Evolutionary conservation across 2,329 filamentous ascomycete species (phyloP).

Genomic region (Fusarium equiseti): DNA sequence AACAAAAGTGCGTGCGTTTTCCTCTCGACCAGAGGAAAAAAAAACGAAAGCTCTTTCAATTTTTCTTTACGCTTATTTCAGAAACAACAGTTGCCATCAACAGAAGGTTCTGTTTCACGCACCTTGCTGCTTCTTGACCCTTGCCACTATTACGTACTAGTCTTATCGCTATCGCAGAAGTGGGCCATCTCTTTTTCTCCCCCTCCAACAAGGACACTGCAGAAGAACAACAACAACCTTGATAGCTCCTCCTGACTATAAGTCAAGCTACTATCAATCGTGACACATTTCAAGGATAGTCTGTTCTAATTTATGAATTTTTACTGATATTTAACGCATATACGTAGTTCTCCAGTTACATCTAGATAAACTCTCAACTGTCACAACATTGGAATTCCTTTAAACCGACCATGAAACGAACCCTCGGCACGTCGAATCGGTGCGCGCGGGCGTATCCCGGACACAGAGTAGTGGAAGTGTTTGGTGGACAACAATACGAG

Average conservation of each 20-base stretch:
- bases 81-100: not conserved
- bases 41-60: accelerated
- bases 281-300: too few relatives aligned
- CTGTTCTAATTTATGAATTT: too few relatives aligned
- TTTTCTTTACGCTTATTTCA: accelerated
- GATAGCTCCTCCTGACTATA: accelerated
- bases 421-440: not conserved
- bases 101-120: not conserved
- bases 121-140: not conserved
- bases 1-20: too few relatives aligned
- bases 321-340: too few relatives aligned
- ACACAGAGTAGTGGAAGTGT: too few relatives aligned
- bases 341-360: not conserved
- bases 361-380: accelerated
- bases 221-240: too few relatives aligned
- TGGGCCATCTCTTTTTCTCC: not conserved
- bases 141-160: not conserved
- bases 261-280: too few relatives aligned
- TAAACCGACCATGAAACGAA: not conserved
- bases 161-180: not conserved
- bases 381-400: not conserved
- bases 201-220: too few relatives aligned
- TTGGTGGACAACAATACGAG: too few relatives aligned
- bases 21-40: too few relatives aligned
- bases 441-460: too few relatives aligned